Evolutionary conservation across 2,329 filamentous ascomycete genomes (phyloP), one percentile per base, ranked within the genome.

Genomic region (Botrytis hyacinthi): DNA sequence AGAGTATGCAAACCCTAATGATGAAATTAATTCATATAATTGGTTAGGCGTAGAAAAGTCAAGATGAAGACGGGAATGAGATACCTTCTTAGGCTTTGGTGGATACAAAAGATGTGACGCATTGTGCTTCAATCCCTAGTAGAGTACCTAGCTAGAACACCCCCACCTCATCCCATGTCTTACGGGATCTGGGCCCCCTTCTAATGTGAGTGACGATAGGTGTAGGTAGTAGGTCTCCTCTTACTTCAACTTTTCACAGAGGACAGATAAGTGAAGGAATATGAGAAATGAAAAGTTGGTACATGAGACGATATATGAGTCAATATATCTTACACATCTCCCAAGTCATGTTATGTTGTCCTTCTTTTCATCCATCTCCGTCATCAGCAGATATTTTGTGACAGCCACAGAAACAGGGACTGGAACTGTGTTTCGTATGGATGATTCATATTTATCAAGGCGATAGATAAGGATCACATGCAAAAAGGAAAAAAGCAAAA

Each of bases 91-190:
- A 20, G 61, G 61, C 29, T n/a, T 26, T 14, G 46, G 65, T 67
- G 65, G 46, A 40, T 12, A 12, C 59, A 6, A 29, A 65, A n/a
- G 44, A 67, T 66, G 63, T 66, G 44, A 66, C 32, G 63, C 61
- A 65, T 29, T 65, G 63, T 66, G 63, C 63, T 51, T 66, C 63
- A 37, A 37, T n/a, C 3, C 32, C 63, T 51, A 66, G 44, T n/a
- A 51, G 37, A 40, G 37, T 40, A 10, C 37, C 37, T 10, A 40
- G 63, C 63, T 51, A 67, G 44, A 35, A 51, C 22, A 16, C 14
- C 44, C 44, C 63, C 63, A 66, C 63, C 12, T 66, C 63, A 66
- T 66, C 63, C 44, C 63, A 67, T 48, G 44, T 67, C 63, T 26
- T 48, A 26, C 12, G 8, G 63, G 29, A 66, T 66, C 62, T 66